Base-by-base conservation (phyloP, 306 rosid genomes). In the Casuarina cunninghamiana region DNA sequence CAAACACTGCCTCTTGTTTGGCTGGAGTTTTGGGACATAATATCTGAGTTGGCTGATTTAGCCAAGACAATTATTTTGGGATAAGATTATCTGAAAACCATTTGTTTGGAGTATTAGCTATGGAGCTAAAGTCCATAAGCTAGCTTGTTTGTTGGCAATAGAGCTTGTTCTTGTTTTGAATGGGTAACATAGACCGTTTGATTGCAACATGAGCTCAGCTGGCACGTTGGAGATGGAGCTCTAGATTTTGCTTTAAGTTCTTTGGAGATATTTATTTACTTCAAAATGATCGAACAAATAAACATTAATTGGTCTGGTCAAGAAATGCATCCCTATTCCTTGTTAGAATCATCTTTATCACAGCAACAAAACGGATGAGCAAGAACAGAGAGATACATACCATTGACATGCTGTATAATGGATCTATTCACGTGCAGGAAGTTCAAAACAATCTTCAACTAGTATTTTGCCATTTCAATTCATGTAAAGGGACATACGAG, bases 1-100 rank as follows among this genome's bases (percentile, higher is more conserved):
- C 65, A 45, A 49, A 44, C 66, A 73, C 55, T 11, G 51, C 71
- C 46, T 71, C 48, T 44, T 71, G 74, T 72, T 73, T 44, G 66
- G 73, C 32, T 78, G 75, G 54, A 46, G 77, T 70, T 69, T 74
- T 74, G 72, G 50, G 58, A 38, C 62, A 45, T 69, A 45, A 46
- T 62, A 41, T n/a, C 54, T 10, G 72, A 74, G 72, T 65, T 76
- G 70, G 72, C 53, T 16, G 48, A 66, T 66, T 41, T 17, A 17
- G 49, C 21, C 26, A 17, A 39, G 49, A 26, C 48, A 41, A 39
- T 41, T 39, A 41, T 66, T 11, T 6, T 66, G 71, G 10, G 45
- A 66, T 66, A 66, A 66, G 49, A 15, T 66, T 35, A 66, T 66
- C 15, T 42, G 16, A 16, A 16, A 8, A 35, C 42, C 17, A 35